Conservation (phyloP, 805 yeast genomes). For the Yamadazyma insecticola region DNA sequence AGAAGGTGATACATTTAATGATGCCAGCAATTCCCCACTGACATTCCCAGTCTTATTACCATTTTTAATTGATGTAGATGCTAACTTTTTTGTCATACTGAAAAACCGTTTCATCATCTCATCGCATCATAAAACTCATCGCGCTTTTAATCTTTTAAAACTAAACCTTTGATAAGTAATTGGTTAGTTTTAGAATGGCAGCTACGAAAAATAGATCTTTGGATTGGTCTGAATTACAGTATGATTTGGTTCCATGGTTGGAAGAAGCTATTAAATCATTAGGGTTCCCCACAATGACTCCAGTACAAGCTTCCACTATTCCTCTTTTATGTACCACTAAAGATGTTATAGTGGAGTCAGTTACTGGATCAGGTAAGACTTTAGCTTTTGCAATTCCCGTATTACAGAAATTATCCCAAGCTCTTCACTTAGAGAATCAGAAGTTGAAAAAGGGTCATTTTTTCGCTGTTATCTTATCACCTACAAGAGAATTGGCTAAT, state of each 20-base stretch:
- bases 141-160: neutral
- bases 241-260: constrained; percentile 64
- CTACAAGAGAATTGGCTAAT: constrained; percentile 64
- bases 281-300: constrained; percentile 84
- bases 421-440: constrained; percentile 20
- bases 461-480: constrained; percentile 68
- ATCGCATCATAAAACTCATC: constrained; percentile 5
- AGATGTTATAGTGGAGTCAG: constrained; percentile 96
- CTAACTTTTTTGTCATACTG: constrained; percentile 6
- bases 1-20: too few relatives aligned
- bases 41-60: neutral
- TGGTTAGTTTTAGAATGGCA: constrained; percentile 12
- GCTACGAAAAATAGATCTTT: constrained; percentile 37
- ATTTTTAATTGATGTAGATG: neutral
- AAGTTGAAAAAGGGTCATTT: constrained; percentile 58
- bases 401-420: constrained; percentile 54
- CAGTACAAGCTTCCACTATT: constrained; percentile 93
- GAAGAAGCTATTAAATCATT: constrained; percentile 63
- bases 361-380: constrained; percentile 98
- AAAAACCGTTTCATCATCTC: constrained; percentile 25
- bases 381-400: constrained; percentile 84
- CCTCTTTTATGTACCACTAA: constrained; percentile 80
- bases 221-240: constrained; percentile 56
- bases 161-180: neutral
- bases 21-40: too few relatives aligned